Percentiles rank a stretch among this genome's conserved stretches.
Evolutionary conservation across 1,284 basidiomycete genomes (phyloP).

Genomic region (Heterobasidion parviporum): DNA sequence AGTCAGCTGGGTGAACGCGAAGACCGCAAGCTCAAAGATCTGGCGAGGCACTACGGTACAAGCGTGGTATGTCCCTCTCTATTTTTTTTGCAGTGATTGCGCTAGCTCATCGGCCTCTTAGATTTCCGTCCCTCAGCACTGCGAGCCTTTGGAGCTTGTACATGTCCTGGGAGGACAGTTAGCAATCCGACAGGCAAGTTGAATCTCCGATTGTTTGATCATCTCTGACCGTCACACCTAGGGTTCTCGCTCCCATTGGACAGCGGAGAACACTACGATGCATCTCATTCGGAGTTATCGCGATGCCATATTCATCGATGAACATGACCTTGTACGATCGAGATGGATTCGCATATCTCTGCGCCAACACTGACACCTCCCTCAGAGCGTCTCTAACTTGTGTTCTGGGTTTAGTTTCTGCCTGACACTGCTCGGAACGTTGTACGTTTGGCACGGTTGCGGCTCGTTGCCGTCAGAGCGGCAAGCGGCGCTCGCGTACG

Average conservation of each 20-base stretch:
- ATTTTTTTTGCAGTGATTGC: background rate
- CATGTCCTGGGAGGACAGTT: constrained; percentile 57
- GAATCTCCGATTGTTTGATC: constrained; percentile 1
- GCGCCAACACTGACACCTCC: background rate
- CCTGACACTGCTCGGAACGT: constrained; percentile 54
- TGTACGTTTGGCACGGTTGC: constrained; percentile 73
- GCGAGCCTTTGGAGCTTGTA: constrained; percentile 56
- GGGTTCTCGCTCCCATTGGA: constrained; percentile 69
- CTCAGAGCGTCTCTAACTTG: constrained; percentile 56
- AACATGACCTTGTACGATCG: constrained; percentile 64
- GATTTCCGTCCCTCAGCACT: constrained; percentile 47
- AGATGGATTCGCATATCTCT: background rate
- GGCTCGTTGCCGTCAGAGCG: constrained; percentile 55
- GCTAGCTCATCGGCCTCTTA: constrained; percentile 15
- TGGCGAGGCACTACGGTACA: constrained; percentile 65
- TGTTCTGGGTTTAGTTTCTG: constrained; percentile 79
- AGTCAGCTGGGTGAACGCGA: constrained; percentile 46
- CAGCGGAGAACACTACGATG: constrained; percentile 72
- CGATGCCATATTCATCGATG: constrained; percentile 57
- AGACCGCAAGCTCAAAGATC: constrained; percentile 55
- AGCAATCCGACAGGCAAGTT: constrained; percentile 53
- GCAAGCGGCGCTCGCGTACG: constrained; percentile 53
- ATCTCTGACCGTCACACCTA: constrained; percentile 18
- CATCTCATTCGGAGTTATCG: constrained; percentile 50
- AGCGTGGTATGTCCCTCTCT: constrained; percentile 34